A percentile compares a stretch with the other conserved stretches of the same genome.
Evolutionary conservation across 495 filamentous ascomycete genomes (phyloP).

Genomic region (Elaphomyces granulatus): DNA sequence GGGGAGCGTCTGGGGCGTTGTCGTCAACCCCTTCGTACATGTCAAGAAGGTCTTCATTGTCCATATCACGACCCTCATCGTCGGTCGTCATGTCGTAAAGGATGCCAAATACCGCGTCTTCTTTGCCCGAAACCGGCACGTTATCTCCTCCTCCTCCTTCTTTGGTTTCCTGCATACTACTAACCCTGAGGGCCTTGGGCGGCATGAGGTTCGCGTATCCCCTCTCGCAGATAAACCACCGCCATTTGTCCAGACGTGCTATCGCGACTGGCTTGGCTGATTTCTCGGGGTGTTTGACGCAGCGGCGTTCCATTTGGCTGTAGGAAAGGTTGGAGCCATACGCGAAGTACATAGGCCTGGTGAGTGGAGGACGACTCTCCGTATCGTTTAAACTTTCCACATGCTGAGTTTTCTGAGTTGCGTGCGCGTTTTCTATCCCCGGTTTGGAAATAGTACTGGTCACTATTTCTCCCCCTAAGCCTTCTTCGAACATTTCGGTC

Average conservation of each 20-base stretch:
- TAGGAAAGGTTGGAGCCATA: constrained; percentile 61
- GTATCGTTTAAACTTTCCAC: too few relatives aligned
- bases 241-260: constrained; percentile 35
- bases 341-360: constrained; percentile 54
- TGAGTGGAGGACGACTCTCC: too few relatives aligned
- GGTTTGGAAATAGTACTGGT: too few relatives aligned
- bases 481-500: too few relatives aligned
- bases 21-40: constrained; percentile 29
- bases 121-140: constrained; percentile 12
- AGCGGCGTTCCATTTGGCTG: constrained; percentile 50
- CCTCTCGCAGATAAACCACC: constrained; percentile 50
- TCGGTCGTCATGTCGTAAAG: constrained; percentile 37
- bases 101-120: constrained; percentile 41
- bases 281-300: constrained; percentile 34
- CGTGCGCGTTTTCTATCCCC: too few relatives aligned
- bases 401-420: too few relatives aligned
- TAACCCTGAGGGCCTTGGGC: constrained; percentile 15
- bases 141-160: constrained; percentile 11
- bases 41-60: constrained; percentile 23
- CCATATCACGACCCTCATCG: too few relatives aligned
- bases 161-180: background rate
- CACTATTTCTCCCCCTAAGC: too few relatives aligned
- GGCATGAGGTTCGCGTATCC: constrained; percentile 59
- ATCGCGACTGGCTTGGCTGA: constrained; percentile 35
- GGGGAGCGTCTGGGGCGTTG: constrained; percentile 5